Evolutionary conservation across 164 flowering plant species (phyloP).

Genomic region (Sextonia rubra): DNA sequence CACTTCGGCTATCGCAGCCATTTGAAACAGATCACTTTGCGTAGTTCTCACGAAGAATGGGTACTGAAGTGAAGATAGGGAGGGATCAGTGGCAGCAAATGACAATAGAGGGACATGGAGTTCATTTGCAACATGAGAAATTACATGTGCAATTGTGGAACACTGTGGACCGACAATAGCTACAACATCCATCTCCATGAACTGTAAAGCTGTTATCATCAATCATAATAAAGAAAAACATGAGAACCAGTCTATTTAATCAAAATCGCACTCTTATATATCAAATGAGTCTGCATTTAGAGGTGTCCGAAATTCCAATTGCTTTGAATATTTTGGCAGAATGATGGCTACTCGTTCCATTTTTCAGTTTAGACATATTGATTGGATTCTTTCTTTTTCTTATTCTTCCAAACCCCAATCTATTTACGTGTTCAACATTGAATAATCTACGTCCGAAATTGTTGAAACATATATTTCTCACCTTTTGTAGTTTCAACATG

Average conservation of each 20-base stretch:
- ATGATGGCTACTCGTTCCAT: neutral
- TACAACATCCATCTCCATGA: conserved; percentile 72
- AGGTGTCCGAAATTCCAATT: neutral
- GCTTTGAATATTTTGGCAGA: neutral
- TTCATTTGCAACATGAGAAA: conserved; percentile 68
- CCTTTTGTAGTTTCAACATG: too few species aligned
- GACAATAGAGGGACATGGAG: conserved; percentile 86
- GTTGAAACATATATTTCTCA: too few species aligned
- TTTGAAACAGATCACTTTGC: conserved; percentile 73
- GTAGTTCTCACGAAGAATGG: conserved; percentile 76
- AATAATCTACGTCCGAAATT: too few species aligned
- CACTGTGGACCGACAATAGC: conserved; percentile 91
- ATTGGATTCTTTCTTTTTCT: neutral
- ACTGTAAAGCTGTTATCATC: conserved; percentile 57
- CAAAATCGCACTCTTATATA: neutral
- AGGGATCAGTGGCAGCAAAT: conserved; percentile 85
- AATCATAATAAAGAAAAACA: neutral
- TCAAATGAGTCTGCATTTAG: neutral
- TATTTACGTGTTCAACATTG: neutral
- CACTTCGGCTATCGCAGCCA: conserved; percentile 78
- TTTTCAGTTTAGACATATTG: too few species aligned
- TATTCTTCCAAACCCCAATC: neutral
- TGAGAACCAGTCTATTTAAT: neutral
- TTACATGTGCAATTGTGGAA: conserved; percentile 73
- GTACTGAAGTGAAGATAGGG: conserved; percentile 68